Percentiles rank a stretch among this genome's conserved stretches.
phyloP scores from a whole-genome alignment of 2,329 filamentous ascomycete genomes.

The Reticulascus tulasneorum region DNA sequence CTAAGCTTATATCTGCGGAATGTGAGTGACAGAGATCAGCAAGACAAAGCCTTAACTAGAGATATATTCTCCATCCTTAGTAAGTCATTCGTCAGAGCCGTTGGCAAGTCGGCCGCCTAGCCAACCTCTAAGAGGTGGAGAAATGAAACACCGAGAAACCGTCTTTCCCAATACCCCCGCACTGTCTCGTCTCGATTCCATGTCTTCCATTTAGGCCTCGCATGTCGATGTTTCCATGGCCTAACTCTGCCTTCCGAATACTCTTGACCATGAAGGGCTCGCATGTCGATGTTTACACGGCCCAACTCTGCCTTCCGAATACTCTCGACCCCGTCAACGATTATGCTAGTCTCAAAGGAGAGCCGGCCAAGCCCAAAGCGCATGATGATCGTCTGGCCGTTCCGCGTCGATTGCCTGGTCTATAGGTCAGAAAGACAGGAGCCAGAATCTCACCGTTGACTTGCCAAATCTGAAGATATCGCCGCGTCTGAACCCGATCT shows the following conservation, averaged over 20 bases:
- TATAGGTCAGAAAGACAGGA: neutral
- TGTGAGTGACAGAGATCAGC: too few relatives aligned
- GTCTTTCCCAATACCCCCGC: neutral
- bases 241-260: slow-evolving; percentile 7
- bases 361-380: neutral
- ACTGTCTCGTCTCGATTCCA: slow-evolving; percentile 4
- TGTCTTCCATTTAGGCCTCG: neutral
- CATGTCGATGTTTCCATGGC: neutral
- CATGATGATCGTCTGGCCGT: neutral
- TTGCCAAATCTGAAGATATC: slow-evolving; percentile 5
- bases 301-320: slow-evolving; percentile 6
- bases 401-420: neutral
- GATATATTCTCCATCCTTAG: too few relatives aligned
- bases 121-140: slow-evolving; percentile 9
- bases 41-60: too few relatives aligned
- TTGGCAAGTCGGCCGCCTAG: too few relatives aligned
- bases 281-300: neutral
- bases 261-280: neutral
- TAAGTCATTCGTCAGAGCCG: too few relatives aligned
- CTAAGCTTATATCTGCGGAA: too few relatives aligned
- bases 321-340: neutral
- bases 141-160: slow-evolving; percentile 3
- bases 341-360: slow-evolving; percentile 7
- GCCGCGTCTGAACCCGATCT: slow-evolving; percentile 2
- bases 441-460: slow-evolving; percentile 1